Percentiles rank a stretch among this genome's conserved stretches.
Conservation (phyloP, 2,329 filamentous ascomycete genomes). For the Talaromyces amestolkiae region DNA sequence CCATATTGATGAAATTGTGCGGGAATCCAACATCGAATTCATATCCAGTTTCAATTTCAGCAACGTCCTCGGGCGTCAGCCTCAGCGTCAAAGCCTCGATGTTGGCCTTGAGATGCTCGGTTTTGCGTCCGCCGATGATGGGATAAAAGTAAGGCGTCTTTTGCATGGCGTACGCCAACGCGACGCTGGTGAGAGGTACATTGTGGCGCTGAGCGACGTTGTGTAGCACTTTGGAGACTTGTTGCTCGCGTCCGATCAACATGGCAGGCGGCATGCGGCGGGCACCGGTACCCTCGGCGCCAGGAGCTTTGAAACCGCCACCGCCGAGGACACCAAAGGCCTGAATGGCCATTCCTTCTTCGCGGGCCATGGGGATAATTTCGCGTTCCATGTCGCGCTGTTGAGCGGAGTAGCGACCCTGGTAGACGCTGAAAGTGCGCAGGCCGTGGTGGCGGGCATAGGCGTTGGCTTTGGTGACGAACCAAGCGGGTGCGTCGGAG, state of each 20-base stretch:
- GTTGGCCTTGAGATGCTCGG: conserved; percentile 55
- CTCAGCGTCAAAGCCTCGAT: conserved; percentile 54
- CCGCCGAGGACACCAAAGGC: conserved; percentile 55
- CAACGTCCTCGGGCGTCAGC: conserved; percentile 54
- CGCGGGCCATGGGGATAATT: conserved; percentile 63
- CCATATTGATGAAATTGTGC: conserved; percentile 8
- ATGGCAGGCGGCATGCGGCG: conserved; percentile 26
- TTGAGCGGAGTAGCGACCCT: conserved; percentile 61
- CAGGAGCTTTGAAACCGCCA: conserved; percentile 47
- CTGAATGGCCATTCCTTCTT: conserved; percentile 61
- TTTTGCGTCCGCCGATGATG: conserved; percentile 53
- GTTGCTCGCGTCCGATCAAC: conserved; percentile 5
- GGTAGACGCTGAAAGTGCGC: conserved; percentile 67
- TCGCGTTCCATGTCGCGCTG: conserved; percentile 67
- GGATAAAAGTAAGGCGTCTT: conserved; percentile 56
- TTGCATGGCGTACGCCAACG: conserved; percentile 26
- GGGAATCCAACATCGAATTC: conserved; percentile 50
- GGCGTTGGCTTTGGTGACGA: conserved; percentile 64
- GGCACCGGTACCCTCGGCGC: background rate
- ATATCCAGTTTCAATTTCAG: conserved; percentile 53
- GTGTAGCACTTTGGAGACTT: conserved; percentile 12
- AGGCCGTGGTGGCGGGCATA: conserved; percentile 70
- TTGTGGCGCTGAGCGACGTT: conserved; percentile 27
- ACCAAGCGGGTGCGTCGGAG: conserved; percentile 68
- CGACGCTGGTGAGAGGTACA: conserved; percentile 22